Percentiles rank a stretch among this genome's conserved stretches.
Evolutionary conservation across 805 yeast species (phyloP).

Genomic region (Sugiyamaella lignohabitans): DNA sequence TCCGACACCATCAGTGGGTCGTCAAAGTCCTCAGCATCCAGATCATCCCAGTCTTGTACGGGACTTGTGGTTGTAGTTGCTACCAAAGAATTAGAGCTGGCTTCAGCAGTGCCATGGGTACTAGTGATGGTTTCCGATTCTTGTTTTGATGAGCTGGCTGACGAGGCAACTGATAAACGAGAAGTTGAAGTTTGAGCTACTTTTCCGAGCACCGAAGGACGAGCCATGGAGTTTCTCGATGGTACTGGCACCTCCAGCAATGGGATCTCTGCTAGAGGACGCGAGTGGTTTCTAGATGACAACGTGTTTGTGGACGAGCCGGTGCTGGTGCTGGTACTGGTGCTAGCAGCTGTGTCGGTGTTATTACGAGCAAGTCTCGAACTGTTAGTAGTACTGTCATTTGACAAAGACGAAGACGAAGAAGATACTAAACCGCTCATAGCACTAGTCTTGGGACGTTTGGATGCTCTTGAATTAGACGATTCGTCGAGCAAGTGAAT

Average conservation of each 20-base stretch:
- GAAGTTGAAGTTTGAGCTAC: neutral
- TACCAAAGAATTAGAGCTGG: constrained; percentile 1
- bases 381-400: too few relatives aligned
- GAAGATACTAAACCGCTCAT: too few relatives aligned
- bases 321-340: too few relatives aligned
- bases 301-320: too few relatives aligned
- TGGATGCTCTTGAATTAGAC: neutral
- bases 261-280: neutral
- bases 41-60: constrained; percentile 23
- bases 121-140: neutral
- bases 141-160: constrained; percentile 3
- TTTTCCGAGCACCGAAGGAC: too few relatives aligned
- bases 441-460: neutral
- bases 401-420: too few relatives aligned
- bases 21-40: constrained; percentile 33
- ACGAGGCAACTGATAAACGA: neutral
- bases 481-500: neutral
- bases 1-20: constrained; percentile 80
- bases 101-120: neutral
- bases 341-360: neutral
- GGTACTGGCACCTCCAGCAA: too few relatives aligned
- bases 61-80: neutral
- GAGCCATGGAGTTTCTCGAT: too few relatives aligned
- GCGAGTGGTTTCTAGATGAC: neutral
- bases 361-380: too few relatives aligned